These are phyloP conservation scores for Fraxinus velutina DNA, from an alignment of 305 asterid species.

Conservation along the genomic window DNA sequence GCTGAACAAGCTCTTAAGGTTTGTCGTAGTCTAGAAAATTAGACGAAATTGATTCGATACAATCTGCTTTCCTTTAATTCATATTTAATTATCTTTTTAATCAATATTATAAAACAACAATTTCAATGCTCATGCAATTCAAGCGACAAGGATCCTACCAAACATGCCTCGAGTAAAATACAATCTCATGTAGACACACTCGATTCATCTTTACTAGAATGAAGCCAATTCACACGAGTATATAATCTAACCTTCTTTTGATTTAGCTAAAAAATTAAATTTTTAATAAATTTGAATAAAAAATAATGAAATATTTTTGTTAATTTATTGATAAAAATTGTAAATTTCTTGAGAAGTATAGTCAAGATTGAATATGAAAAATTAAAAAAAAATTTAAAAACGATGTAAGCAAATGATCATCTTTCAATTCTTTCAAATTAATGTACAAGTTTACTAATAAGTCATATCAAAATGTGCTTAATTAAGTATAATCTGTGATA, in stretches of 20 bases:
- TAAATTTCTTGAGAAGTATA: not conserved
- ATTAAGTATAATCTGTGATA: not conserved
- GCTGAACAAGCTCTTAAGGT: no score
- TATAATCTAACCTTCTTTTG: not conserved
- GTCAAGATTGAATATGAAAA: not conserved
- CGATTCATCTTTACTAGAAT: not conserved
- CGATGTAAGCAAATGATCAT: not conserved
- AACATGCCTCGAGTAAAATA: not conserved
- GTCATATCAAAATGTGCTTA: not conserved
- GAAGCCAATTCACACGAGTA: not conserved
- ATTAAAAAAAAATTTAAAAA: no score
- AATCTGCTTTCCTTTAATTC: not conserved
- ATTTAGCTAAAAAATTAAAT: not conserved
- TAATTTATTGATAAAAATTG: not conserved
- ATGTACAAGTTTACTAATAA: not conserved
- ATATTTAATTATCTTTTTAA: not conserved
- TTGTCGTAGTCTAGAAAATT: no score
- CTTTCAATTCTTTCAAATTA: not conserved
- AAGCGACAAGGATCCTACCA: not conserved
- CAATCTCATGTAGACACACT: not conserved
- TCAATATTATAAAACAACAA: not conserved
- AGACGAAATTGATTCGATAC: not conserved
- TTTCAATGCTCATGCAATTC: not conserved
- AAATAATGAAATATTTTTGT: not conserved
- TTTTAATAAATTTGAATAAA: not conserved